Base-by-base conservation (phyloP, 768 basidiomycete species). In the Rubroboletus satanas region DNA sequence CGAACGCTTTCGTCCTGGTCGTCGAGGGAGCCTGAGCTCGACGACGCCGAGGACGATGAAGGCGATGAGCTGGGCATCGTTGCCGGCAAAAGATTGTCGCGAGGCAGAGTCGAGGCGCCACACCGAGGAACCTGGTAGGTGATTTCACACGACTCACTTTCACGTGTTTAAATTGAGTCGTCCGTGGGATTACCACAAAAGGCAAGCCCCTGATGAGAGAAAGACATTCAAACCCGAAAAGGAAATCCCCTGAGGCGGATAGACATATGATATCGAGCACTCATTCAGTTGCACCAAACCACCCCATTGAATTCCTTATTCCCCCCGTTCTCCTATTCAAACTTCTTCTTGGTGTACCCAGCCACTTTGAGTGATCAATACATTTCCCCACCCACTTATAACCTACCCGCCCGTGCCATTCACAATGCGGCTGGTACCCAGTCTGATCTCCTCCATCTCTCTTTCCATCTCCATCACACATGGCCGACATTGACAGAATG, bases 1-100 rank as follows among this genome's bases (percentile, higher is more conserved):
- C 83, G 79, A 0, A 90, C 88, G 62, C 82, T 84, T 70, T 90
- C 89, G 59, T 90, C 88, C 53, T 87, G 79, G 63, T 77, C 75
- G 48, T 78, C 77, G 61, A 81, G 72, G 2, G 65, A 14, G 14
- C 35, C 33, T 14, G 48, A 45, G n/a, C 48, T 49, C 9, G 56
- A 43, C 3, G 60, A 42, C 38, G 46, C 33, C 14, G 59, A 37
- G 7, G 63, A 57, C 28, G 68, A 41, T 1, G 65, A 44, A 3
- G 62, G 44, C 10, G 60, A 47, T 3, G 56, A 21, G n/a, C 43
- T 21, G 31, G 53, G 1, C 66, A 67, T 69, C n/a, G 49, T 60
- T 7, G 37, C 14, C 11, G 38, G 5, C 36, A n/a, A 42, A 45
- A 26, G 33, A 42, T 29, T 12, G 54, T 49, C 26, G 44, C 31